These are phyloP conservation scores for Corylus avellana DNA, from an alignment of 306 rosid genomes.

Conservation along the genomic window DNA sequence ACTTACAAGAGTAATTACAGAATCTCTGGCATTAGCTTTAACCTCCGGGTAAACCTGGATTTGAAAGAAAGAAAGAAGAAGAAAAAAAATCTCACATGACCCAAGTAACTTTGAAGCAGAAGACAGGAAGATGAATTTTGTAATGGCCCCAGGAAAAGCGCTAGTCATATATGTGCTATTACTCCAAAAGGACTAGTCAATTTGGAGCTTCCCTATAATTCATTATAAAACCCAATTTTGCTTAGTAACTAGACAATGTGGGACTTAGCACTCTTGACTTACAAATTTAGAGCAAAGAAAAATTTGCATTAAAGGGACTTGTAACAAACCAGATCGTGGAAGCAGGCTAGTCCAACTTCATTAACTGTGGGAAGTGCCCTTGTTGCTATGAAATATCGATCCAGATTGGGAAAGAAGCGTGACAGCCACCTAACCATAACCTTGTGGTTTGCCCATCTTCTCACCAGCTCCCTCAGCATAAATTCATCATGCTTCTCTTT, in stretches of 20 bases:
- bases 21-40: slow-evolving; percentile 49
- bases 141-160: too few relatives aligned
- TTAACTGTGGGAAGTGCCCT: slow-evolving; percentile 44
- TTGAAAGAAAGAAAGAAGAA: slow-evolving; percentile 5
- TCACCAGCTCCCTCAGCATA: slow-evolving; percentile 66
- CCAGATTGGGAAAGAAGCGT: slow-evolving; percentile 54
- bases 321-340: slow-evolving; percentile 56
- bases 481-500: slow-evolving; percentile 65
- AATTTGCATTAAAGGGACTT: background rate
- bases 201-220: too few relatives aligned
- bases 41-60: slow-evolving; percentile 63
- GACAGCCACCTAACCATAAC: slow-evolving; percentile 58
- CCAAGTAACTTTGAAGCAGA: slow-evolving; percentile 1
- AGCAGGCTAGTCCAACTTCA: slow-evolving; percentile 57
- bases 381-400: slow-evolving; percentile 45
- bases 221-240: too few relatives aligned
- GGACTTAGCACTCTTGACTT: too few relatives aligned
- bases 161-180: too few relatives aligned
- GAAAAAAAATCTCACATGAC: background rate
- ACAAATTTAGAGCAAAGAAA: too few relatives aligned
- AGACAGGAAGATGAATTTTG: background rate
- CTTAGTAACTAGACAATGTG: too few relatives aligned
- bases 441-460: slow-evolving; percentile 59
- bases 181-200: too few relatives aligned
- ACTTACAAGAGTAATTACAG: slow-evolving; percentile 66